Base-by-base conservation (phyloP, 2,329 filamentous ascomycete genomes). In the Blastomyces gilchristii region DNA sequence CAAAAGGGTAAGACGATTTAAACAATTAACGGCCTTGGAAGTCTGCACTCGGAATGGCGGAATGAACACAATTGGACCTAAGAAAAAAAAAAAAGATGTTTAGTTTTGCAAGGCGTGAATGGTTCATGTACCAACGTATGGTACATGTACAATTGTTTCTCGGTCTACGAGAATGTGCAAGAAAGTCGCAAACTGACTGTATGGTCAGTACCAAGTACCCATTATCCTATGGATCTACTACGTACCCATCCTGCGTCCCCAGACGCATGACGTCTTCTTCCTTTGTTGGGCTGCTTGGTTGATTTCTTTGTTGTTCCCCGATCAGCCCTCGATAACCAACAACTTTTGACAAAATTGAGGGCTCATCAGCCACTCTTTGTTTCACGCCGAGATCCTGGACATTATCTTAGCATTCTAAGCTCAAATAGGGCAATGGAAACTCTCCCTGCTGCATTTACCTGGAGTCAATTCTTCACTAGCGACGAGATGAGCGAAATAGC, bases 391-490 rank as follows among this genome's bases (percentile, higher is more conserved):
- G 7, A 45, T 31, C 39, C 39, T 58, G 22, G 56, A 47, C 22
- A 58, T 43, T 58, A 43, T 43, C 28, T 58, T 45, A 37, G 37
- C 39, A 45, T 58, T 45, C 56, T 58, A 58, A 45, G 22, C 56
- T 45, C n/a, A 43, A 58, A 43, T 58, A 58, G 56, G 56, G 56
- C 22, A 58, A 28, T 58, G 56, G n/a, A 45, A 45, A 14, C 16
- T 9, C 56, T 45, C 16, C 39, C 14, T 45, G 39, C 37, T 43
- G 22, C 56, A 25, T 58, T 45, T 58, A 3, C 12, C 37, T 37
- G n/a, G 6, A 22, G 22, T 45, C n/a, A 9, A 28, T 31, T 47
- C 37, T 58, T 45, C 22, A 31, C 56, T 39, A 11, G 50, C 31
- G 50, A 34, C 1, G 12, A 18, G 16, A 8, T 18, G 28, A 8